Evolutionary conservation across 768 basidiomycete genomes (phyloP), one percentile per base, ranked within the genome.

Genomic region (Rhizopogon roseolus): DNA sequence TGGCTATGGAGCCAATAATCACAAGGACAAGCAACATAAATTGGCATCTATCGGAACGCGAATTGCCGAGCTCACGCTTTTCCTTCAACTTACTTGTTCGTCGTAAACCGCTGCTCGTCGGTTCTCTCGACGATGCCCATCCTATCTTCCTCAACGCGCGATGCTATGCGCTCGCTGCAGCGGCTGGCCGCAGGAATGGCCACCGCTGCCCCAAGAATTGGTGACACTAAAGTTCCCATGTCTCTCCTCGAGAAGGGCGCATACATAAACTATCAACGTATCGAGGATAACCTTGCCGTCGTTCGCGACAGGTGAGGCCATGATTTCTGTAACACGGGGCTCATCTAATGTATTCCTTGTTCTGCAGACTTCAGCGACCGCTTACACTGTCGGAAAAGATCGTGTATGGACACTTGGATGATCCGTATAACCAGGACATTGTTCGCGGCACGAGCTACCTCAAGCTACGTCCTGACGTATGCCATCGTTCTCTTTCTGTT

Each of bases 331-430:
- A 28, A 32, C 13, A 9, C n/a, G 7, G 25, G 7, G 7, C 22
- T 22, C 22, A 22, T 22, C 22, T 22, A 22, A 22, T 22, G 22
- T 22, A 22, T 22, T 22, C 22, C 22, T 22, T 28, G 41, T 54
- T 29, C 40, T 9, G 13, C 54, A 96, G 94, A 69, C 77, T 97
- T 62, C 82, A 87, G 64, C 90, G 93, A 36, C 94, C 94, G 41
- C 74, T 97, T 71, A 97, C 95, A 14, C 73, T 96, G 62, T 94
- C 95, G 55, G 95, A 98, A 74, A 97, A 98, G 83, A 88, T 97
- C 66, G 78, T 98, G 39, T 99, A 99, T 71, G 97, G 97, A 54
- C 97, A 99, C 77, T 81, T 98, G 62, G 96, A 98, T 73, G 90
- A 98, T 73, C 85, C 96, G 51, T 85, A 87, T 61, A 81, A 85